A percentile compares a stretch with the other conserved stretches of the same genome.
Conservation (phyloP, 805 yeast genomes). For the Candida nonsorbophila region DNA sequence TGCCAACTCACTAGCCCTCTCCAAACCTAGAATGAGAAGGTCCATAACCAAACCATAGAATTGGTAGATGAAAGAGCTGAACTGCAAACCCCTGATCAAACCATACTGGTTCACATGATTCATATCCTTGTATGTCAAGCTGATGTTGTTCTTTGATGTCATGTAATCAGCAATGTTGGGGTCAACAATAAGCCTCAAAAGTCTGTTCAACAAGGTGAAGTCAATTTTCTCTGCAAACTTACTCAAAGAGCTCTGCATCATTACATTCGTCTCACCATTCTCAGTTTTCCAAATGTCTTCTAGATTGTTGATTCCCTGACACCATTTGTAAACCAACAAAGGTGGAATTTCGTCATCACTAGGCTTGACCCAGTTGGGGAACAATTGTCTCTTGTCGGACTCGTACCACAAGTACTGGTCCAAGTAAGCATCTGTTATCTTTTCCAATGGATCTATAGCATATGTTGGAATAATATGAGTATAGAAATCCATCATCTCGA, state of each 20-base stretch:
- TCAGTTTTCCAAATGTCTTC: slow-evolving; percentile 72
- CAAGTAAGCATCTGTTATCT: slow-evolving; percentile 90
- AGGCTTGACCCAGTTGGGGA: slow-evolving; percentile 97
- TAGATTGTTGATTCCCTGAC: slow-evolving; percentile 82
- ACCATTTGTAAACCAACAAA: slow-evolving; percentile 85
- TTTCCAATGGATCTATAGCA: slow-evolving; percentile 85
- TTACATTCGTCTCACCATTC: slow-evolving; percentile 73
- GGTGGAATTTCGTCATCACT: slow-evolving; percentile 93
- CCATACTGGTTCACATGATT: slow-evolving; percentile 88
- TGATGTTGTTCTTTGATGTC: slow-evolving; percentile 83
- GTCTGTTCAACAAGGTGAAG: slow-evolving; percentile 76
- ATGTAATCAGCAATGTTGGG: slow-evolving; percentile 92
- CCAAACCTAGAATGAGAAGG: slow-evolving; percentile 74
- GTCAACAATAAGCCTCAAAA: slow-evolving; percentile 77
- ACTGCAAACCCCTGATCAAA: slow-evolving; percentile 80
- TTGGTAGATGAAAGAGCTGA: slow-evolving; percentile 84
- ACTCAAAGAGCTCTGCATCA: slow-evolving; percentile 71
- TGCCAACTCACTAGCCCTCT: slow-evolving; percentile 82
- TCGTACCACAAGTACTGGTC: slow-evolving; percentile 97
- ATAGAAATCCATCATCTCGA: slow-evolving; percentile 90
- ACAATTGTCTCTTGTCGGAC: slow-evolving; percentile 77
- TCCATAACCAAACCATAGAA: slow-evolving; percentile 86
- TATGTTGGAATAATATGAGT: slow-evolving; percentile 82
- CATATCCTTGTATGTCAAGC: slow-evolving; percentile 88
- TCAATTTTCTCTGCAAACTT: slow-evolving; percentile 83